Conservation (phyloP, 352 stramenopile genomes). For the Globisporangium lucens region DNA sequence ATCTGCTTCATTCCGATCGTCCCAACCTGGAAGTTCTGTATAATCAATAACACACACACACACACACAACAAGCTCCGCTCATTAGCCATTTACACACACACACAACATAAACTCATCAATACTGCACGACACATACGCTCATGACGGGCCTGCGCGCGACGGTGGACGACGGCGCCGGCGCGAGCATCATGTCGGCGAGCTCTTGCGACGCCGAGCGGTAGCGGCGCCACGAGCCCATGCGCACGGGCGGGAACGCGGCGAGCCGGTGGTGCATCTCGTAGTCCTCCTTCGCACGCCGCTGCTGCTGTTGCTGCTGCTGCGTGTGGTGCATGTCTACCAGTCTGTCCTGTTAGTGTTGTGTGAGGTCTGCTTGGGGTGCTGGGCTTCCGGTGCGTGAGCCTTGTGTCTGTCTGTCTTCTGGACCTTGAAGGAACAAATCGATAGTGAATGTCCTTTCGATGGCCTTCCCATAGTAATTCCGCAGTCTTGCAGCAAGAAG, state of each 20-base stretch:
- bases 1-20: slow-evolving; percentile 70
- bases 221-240: slow-evolving; percentile 62
- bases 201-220: slow-evolving; percentile 62
- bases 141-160: slow-evolving; percentile 37
- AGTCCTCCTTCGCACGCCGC: slow-evolving; percentile 16
- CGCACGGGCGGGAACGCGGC: slow-evolving; percentile 55
- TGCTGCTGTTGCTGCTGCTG: background rate
- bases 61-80: background rate
- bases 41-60: background rate
- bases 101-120: background rate
- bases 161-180: slow-evolving; percentile 26
- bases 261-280: slow-evolving; percentile 33
- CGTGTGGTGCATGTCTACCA: background rate
- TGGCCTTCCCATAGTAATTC: background rate
- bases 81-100: background rate
- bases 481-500: background rate
- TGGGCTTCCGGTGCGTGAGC: background rate
- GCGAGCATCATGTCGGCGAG: slow-evolving; percentile 51
- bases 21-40: slow-evolving; percentile 65
- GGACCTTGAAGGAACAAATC: slow-evolving; percentile 2
- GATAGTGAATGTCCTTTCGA: slow-evolving; percentile 2
- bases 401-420: background rate
- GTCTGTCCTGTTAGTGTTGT: background rate
- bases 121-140: slow-evolving; percentile 8
- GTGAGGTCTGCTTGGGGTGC: background rate